These are phyloP conservation scores for Dillenia turbinata DNA, from an alignment of 164 flowering plant species.

Conservation along the genomic window DNA sequence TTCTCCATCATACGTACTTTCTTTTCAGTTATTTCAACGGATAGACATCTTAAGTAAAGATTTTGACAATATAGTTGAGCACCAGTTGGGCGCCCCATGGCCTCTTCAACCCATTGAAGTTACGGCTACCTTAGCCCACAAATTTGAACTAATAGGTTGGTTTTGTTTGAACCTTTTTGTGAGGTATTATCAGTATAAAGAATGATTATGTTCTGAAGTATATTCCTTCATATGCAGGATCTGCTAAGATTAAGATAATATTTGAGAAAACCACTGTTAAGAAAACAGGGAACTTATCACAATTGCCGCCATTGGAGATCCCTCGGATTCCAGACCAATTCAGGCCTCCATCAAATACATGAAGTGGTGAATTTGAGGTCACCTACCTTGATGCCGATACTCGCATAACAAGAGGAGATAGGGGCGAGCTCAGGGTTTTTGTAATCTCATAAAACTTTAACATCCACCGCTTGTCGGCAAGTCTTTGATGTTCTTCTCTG, in stretches of 20 bases:
- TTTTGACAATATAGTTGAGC: conserved; percentile 93
- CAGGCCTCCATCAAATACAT: conserved; percentile 65
- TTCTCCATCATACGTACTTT: too few relatives aligned
- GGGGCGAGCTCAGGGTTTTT: conserved; percentile 91
- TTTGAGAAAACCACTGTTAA: conserved; percentile 88
- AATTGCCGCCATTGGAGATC: conserved; percentile 83
- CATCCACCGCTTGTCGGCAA: too few relatives aligned
- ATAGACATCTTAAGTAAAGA: conserved; percentile 87
- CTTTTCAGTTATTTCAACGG: conserved; percentile 80
- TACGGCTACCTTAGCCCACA: conserved; percentile 92
- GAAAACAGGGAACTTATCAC: conserved; percentile 76
- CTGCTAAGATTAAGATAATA: conserved; percentile 52
- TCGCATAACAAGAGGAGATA: conserved; percentile 93
- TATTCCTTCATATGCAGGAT: conserved; percentile 34
- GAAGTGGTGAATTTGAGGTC: conserved; percentile 86
- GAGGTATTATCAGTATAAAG: not conserved
- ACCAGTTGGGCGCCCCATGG: conserved; percentile 90
- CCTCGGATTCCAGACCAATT: conserved; percentile 76
- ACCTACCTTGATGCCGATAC: conserved; percentile 72
- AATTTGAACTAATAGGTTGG: conserved; percentile 86
- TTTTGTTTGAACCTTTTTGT: conserved; percentile 4
- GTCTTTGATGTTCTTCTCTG: too few relatives aligned
- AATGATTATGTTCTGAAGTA: too few relatives aligned
- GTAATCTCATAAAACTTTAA: conserved; percentile 43
- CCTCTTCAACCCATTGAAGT: conserved; percentile 79